Evolutionary conservation across 225 moss, liverwort and hornwort genomes (phyloP).

Genomic region (Climacium dendroides): DNA sequence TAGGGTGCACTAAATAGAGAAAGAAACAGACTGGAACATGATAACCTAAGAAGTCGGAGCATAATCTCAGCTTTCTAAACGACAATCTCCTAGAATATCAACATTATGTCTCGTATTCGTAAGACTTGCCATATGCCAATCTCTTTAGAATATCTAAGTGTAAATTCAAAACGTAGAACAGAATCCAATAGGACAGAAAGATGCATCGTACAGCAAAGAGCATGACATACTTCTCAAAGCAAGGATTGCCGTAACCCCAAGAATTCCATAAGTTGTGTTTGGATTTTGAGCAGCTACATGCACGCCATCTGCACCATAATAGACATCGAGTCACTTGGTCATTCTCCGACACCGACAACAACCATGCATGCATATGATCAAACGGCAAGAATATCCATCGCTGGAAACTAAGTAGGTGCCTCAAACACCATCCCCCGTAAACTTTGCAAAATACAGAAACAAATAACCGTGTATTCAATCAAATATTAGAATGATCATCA

Average conservation of each 20-base stretch:
- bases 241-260: slow-evolving; percentile 53
- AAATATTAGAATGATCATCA: not conserved
- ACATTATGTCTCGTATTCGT: not conserved
- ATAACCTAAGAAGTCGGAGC: not conserved
- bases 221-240: slow-evolving; percentile 71
- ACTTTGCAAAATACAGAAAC: not conserved
- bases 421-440: not conserved
- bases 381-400: not conserved
- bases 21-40: not conserved
- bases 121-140: not conserved
- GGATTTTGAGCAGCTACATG: slow-evolving; percentile 58
- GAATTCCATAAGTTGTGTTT: slow-evolving; percentile 55
- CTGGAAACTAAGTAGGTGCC: not conserved
- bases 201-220: not conserved
- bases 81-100: not conserved
- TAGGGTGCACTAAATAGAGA: not conserved
- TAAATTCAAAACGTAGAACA: not conserved
- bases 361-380: not conserved
- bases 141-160: not conserved
- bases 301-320: slow-evolving; percentile 62
- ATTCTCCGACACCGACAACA: not conserved
- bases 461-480: not conserved
- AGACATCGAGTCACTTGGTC: not conserved
- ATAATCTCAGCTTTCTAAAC: not conserved
- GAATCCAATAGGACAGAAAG: not conserved